Percentiles rank a stretch among this genome's conserved stretches.
phyloP scores from a whole-genome alignment of 2,329 filamentous ascomycete species.

The Talaromyces sp. region DNA sequence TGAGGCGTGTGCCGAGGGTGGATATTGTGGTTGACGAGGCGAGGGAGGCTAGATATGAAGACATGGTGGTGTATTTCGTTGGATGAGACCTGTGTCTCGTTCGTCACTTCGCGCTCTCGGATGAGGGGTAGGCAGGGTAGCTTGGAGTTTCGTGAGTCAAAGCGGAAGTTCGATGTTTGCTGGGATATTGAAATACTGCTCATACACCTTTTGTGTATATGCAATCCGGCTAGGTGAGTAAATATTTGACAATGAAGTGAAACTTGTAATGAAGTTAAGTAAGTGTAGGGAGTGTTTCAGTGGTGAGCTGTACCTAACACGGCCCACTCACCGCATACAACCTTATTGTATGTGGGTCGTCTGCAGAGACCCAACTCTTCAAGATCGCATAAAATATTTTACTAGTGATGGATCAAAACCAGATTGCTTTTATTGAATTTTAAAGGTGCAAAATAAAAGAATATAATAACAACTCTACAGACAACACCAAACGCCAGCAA shows the following conservation, averaged over 20 bases:
- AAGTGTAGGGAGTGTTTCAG: slow-evolving; percentile 2
- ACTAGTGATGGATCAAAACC: background rate
- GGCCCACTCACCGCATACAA: slow-evolving; percentile 11
- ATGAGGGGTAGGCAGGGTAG: slow-evolving; percentile 7
- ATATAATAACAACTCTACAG: background rate
- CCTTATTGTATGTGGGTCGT: slow-evolving; percentile 1
- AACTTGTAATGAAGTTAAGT: background rate
- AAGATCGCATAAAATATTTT: background rate
- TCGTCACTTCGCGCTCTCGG: background rate
- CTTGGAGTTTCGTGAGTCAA: background rate
- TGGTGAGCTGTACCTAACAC: background rate
- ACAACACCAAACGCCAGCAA: slow-evolving; percentile 14
- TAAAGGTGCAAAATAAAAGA: background rate
- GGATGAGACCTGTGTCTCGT: background rate
- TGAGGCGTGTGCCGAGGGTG: slow-evolving; percentile 55
- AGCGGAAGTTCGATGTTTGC: too few relatives aligned
- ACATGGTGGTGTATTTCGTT: slow-evolving; percentile 49
- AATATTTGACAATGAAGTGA: background rate
- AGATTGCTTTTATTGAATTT: slow-evolving; percentile 15
- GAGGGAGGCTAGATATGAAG: slow-evolving; percentile 76
- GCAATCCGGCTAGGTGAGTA: background rate
- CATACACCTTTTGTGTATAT: background rate
- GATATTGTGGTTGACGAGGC: slow-evolving; percentile 45
- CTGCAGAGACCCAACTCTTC: background rate
- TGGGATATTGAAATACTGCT: too few relatives aligned